These are phyloP conservation scores for Mortierella sp. DNA, from an alignment of 371 early-diverging fungal species.

Conservation along the genomic window DNA sequence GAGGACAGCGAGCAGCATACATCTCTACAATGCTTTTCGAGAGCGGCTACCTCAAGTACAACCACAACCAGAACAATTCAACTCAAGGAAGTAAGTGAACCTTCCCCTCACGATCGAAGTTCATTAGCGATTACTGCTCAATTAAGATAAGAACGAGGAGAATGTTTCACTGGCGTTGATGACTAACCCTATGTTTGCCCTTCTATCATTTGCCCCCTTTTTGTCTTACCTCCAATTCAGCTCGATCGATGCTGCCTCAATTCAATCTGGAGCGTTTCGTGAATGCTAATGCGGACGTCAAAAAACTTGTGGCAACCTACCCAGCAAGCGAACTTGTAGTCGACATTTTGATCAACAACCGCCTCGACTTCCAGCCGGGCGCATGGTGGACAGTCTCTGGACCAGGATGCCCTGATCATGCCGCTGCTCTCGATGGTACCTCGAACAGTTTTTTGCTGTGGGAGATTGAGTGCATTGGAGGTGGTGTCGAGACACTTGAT, in stretches of 20 bases:
- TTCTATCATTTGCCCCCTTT: neutral
- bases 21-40: conserved; percentile 49
- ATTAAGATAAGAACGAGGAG: neutral
- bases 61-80: conserved; percentile 31
- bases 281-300: conserved; percentile 26
- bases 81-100: conserved; percentile 49
- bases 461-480: conserved; percentile 43
- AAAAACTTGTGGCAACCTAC: conserved; percentile 28
- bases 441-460: conserved; percentile 16
- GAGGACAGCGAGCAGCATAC: conserved; percentile 54
- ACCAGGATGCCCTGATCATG: conserved; percentile 25
- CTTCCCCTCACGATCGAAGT: neutral
- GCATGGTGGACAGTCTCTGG: conserved; percentile 54
- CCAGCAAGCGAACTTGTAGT: conserved; percentile 20
- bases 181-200: neutral
- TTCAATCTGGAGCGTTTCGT: conserved; percentile 30
- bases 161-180: no score
- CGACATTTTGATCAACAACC: conserved; percentile 43
- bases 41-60: conserved; percentile 38
- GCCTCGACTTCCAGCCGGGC: conserved; percentile 48
- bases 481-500: conserved; percentile 22
- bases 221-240: neutral
- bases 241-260: conserved; percentile 51
- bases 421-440: conserved; percentile 18
- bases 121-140: neutral